A percentile compares a stretch with the other conserved stretches of the same genome.
phyloP scores from a whole-genome alignment of 352 stramenopile genomes.

The Pythium apleroticum region DNA sequence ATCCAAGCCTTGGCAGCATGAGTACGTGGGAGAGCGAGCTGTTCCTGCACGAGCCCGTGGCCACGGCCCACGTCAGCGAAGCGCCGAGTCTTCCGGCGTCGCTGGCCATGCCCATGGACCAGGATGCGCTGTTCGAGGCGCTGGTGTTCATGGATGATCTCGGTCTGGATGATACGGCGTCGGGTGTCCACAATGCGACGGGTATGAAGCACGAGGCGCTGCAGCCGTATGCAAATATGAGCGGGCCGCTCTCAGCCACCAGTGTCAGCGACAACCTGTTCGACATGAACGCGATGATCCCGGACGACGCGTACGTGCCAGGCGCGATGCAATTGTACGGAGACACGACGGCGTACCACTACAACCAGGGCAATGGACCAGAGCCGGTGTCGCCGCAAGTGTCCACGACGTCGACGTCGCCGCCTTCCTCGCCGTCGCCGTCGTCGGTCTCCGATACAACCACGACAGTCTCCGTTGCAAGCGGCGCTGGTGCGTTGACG shows the following conservation, averaged over 20 bases:
- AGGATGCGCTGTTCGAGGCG: slow-evolving; percentile 20
- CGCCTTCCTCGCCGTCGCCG: slow-evolving; percentile 2
- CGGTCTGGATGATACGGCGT: background rate
- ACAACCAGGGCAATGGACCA: background rate
- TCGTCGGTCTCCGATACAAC: slow-evolving; percentile 8
- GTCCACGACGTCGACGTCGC: slow-evolving; percentile 12
- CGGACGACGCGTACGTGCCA: slow-evolving; percentile 7
- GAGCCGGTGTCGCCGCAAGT: slow-evolving; percentile 10
- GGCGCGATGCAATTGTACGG: background rate
- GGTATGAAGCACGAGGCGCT: background rate
- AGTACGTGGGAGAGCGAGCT: background rate
- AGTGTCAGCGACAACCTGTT: background rate
- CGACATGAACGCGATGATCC: slow-evolving; percentile 3
- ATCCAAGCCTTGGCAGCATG: background rate
- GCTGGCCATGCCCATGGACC: slow-evolving; percentile 2
- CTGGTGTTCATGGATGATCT: slow-evolving; percentile 25
- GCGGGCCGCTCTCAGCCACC: background rate
- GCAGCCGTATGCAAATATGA: background rate
- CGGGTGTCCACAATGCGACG: background rate
- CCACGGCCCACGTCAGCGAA: background rate
- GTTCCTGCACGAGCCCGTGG: background rate
- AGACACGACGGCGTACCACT: background rate
- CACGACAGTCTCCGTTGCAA: slow-evolving; percentile 1
- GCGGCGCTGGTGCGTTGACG: background rate
- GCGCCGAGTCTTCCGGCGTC: background rate